Percentiles rank a stretch among this genome's conserved stretches.
Conservation (phyloP, 2,329 filamentous ascomycete genomes). For the Dactylella cylindrospora region DNA sequence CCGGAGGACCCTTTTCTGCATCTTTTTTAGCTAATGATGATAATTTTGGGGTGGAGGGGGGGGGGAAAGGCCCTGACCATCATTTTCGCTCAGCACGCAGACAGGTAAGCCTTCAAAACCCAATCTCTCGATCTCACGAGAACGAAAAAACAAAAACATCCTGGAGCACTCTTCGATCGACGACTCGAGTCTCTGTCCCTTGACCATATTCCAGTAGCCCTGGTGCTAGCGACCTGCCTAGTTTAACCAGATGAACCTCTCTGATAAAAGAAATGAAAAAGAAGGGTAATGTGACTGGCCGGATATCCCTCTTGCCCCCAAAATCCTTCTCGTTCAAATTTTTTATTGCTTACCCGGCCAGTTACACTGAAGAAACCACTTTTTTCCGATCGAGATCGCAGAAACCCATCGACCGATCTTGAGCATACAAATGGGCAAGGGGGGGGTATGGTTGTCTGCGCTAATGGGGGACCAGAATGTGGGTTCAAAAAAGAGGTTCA, state of each 20-base stretch:
- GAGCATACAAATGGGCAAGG: too few relatives aligned
- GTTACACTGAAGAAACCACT: background rate
- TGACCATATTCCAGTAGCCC: too few relatives aligned
- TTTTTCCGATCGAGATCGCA: slow-evolving; percentile 1
- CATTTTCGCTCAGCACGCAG: background rate
- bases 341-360: background rate
- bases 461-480: too few relatives aligned
- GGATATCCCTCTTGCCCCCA: slow-evolving; percentile 17
- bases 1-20: too few relatives aligned
- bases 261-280: background rate
- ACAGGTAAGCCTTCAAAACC: too few relatives aligned
- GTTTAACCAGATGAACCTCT: too few relatives aligned
- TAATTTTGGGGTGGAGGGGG: too few relatives aligned
- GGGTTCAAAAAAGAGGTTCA: slow-evolving; percentile 8
- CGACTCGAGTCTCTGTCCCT: too few relatives aligned
- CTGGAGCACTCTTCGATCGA: slow-evolving; percentile 35
- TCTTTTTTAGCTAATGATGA: too few relatives aligned
- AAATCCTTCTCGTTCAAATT: slow-evolving; percentile 3
- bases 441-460: too few relatives aligned
- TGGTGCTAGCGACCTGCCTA: slow-evolving; percentile 34
- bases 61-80: too few relatives aligned
- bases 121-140: slow-evolving; percentile 32
- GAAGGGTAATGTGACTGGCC: slow-evolving; percentile 31
- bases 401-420: slow-evolving; percentile 2
- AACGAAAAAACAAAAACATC: too few relatives aligned